Evolutionary conservation across 495 filamentous ascomycete species (phyloP), one percentile per base, ranked within the genome.

Genomic region (Penicillium pancosmium): DNA sequence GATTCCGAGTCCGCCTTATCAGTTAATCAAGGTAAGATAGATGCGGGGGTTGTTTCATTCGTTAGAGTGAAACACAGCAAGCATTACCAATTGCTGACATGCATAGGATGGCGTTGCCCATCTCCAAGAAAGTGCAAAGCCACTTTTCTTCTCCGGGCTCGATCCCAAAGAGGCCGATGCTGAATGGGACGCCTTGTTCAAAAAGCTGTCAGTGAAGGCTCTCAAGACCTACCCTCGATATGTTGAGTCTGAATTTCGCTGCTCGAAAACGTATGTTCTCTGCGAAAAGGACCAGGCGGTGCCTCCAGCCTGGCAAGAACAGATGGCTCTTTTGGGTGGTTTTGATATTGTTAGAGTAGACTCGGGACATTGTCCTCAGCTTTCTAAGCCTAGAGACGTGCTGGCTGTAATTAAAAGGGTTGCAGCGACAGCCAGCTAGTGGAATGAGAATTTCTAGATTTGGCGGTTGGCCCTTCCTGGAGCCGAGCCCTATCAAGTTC

Each of bases 1-100:
- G 18, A 25, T 49, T 7, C 50, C 61, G 16, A 50, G 51, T 13
- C 41, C 35, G 31, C 56, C 51, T 15, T 63, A 55, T 35, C 61
- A 63, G 2, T 9, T 55, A n/a, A 21, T 59, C 13, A 40, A 61
- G 53, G 59, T 61, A 16, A n/a, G 18, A 11, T 2, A 38, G 5
- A 13, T 9, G 15, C 16, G 6, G 21, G 7, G 16, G 21, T 21
- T 34, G 21, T 27, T 15, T 21, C 21, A 25, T 12, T 33, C 15
- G 1, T 52, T 52, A 16, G 13, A 15, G 49, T 35, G 12, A 52
- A 10, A 25, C 11, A 52, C 6, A 13, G 15, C 21, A 33, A 38
- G 36, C 12, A 38, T n/a, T 38, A n/a, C 11, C 36, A 38, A 12
- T 38, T 38, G 36, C 27, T 31, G 27, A 31, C 27, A 9, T 31